Conservation (phyloP, 2,329 filamentous ascomycete genomes). For the Acephala macrosclerotiorum region DNA sequence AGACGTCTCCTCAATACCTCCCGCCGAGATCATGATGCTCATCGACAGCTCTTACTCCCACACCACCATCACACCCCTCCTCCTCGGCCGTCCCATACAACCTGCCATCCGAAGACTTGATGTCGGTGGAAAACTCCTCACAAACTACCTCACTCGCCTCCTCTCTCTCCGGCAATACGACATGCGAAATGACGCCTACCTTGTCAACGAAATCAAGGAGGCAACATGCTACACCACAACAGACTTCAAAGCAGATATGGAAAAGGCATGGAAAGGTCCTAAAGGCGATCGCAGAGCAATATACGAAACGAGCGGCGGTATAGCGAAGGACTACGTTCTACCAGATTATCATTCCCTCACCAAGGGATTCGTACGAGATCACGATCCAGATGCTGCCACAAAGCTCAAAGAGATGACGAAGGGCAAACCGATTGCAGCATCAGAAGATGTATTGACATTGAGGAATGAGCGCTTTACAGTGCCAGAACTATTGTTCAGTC, state of each 20-base stretch:
- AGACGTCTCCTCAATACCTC: slow-evolving; percentile 51
- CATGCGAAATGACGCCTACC: slow-evolving; percentile 90
- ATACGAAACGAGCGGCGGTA: slow-evolving; percentile 57
- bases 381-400: slow-evolving; percentile 72
- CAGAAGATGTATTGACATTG: slow-evolving; percentile 84
- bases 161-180: slow-evolving; percentile 93
- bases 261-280: slow-evolving; percentile 83
- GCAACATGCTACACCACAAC: slow-evolving; percentile 82
- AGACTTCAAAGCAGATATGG: slow-evolving; percentile 80
- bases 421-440: slow-evolving; percentile 52
- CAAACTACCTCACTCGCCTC: slow-evolving; percentile 89
- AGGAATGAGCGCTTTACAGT: slow-evolving; percentile 92
- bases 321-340: slow-evolving; percentile 90
- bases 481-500: slow-evolving; percentile 89
- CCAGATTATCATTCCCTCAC: slow-evolving; percentile 74
- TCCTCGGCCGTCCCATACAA: slow-evolving; percentile 82
- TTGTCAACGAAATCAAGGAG: slow-evolving; percentile 97
- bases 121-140: slow-evolving; percentile 90
- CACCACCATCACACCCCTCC: slow-evolving; percentile 87
- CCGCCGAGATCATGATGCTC: slow-evolving; percentile 83
- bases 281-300: slow-evolving; percentile 61
- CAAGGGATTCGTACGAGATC: slow-evolving; percentile 77
- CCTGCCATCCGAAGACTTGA: slow-evolving; percentile 84
- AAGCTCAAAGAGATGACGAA: slow-evolving; percentile 53
- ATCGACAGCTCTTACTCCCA: slow-evolving; percentile 94